These are phyloP conservation scores for Cymbidium sinense DNA, from an alignment of 106 monocot species.

Conservation along the genomic window DNA sequence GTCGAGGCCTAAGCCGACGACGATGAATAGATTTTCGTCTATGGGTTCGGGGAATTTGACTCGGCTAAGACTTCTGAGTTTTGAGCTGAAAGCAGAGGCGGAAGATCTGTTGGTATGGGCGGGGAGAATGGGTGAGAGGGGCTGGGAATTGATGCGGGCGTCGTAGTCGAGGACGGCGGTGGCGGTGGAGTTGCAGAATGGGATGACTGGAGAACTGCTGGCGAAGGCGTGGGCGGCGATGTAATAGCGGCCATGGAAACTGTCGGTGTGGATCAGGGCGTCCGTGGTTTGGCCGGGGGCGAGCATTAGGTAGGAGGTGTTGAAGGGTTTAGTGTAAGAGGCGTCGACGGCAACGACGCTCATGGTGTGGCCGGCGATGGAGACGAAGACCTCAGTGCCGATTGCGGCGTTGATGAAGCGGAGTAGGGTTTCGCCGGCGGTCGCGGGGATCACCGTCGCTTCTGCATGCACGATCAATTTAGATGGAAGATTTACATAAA, in stretches of 20 bases:
- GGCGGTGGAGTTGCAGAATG: constrained; percentile 67
- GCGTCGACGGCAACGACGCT: constrained; percentile 44
- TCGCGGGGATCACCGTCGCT: constrained; percentile 24
- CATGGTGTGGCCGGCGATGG: constrained; percentile 47
- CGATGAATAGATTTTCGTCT: constrained; percentile 46
- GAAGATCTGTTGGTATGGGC: constrained; percentile 38
- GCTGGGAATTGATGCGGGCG: constrained; percentile 20
- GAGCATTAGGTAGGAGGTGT: constrained; percentile 34
- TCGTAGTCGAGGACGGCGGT: constrained; percentile 59
- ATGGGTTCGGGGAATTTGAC: constrained; percentile 29
- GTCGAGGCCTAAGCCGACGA: constrained; percentile 37
- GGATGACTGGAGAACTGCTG: constrained; percentile 21
- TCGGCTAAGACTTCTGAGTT: constrained; percentile 20
- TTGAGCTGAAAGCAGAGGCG: constrained; percentile 21
- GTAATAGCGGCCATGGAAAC: constrained; percentile 35
- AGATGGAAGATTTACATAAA: no score
- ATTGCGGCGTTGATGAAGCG: constrained; percentile 57
- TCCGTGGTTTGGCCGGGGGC: constrained; percentile 60
- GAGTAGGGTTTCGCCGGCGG: constrained; percentile 34
- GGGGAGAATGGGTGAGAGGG: constrained; percentile 31
- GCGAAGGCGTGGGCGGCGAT: constrained; percentile 41
- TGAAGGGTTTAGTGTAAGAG: constrained; percentile 53
- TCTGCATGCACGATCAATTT: constrained; percentile 10
- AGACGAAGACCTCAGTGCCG: constrained; percentile 37
- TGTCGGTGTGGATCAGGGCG: constrained; percentile 37